These are phyloP conservation scores for Aspergillus puulaauensis DNA, from an alignment of 2,329 filamentous ascomycete species.

Conservation along the genomic window DNA sequence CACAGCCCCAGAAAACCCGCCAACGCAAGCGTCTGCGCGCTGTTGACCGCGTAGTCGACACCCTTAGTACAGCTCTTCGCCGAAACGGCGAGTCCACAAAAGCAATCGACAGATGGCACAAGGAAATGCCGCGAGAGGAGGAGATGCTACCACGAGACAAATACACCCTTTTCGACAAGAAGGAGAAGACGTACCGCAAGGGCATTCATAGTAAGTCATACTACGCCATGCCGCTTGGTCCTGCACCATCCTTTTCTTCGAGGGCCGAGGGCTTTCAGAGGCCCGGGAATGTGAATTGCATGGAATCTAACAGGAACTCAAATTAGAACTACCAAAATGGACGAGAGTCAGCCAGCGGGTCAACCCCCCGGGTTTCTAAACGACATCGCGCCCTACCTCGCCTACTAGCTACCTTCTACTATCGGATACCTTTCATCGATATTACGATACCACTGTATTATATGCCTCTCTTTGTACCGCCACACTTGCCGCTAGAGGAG, in stretches of 20 bases:
- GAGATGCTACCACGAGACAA: conserved; percentile 97
- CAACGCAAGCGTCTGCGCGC: conserved; percentile 79
- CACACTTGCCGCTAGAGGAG: conserved; percentile 4
- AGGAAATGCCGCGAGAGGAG: conserved; percentile 90
- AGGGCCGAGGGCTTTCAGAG: neutral
- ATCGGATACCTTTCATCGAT: conserved; percentile 6
- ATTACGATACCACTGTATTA: conserved; percentile 27
- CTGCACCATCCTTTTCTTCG: too few species aligned
- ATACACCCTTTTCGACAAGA: conserved; percentile 96
- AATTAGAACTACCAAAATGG: conserved; percentile 80
- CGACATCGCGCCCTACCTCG: neutral
- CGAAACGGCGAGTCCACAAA: conserved; percentile 69
- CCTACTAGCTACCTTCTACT: neutral
- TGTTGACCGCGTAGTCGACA: conserved; percentile 84
- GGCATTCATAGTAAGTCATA: conserved; percentile 78
- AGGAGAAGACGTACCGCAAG: conserved; percentile 94
- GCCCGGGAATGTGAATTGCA: too few species aligned
- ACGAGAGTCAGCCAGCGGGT: conserved; percentile 90
- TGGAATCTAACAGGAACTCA: conserved; percentile 3
- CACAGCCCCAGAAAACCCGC: conserved; percentile 82
- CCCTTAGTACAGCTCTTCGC: conserved; percentile 73
- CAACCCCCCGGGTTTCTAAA: conserved; percentile 90
- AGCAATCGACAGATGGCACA: conserved; percentile 85
- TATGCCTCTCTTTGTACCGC: conserved; percentile 21
- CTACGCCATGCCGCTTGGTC: neutral